These are phyloP conservation scores for Aleurites moluccanus DNA, from an alignment of 441 rosid species.

Conservation along the genomic window DNA sequence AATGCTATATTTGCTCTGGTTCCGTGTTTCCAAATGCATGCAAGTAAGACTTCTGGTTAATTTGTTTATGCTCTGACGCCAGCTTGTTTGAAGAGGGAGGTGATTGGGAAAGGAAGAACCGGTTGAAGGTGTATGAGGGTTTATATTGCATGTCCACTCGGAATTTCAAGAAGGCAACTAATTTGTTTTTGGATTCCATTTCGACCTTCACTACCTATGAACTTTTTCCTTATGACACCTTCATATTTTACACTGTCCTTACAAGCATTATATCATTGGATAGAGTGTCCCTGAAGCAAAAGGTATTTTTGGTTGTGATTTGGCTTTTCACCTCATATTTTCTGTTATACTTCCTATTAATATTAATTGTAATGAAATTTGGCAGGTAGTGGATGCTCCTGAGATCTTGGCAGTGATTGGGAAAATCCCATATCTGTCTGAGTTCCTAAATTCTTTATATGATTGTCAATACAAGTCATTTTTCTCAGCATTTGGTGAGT, in stretches of 20 bases:
- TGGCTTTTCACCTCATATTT: slow-evolving; percentile 7
- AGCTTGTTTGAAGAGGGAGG: slow-evolving; percentile 99
- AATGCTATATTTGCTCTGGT: slow-evolving; percentile 9
- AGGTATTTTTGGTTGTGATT: slow-evolving; percentile 46
- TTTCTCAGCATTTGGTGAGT: slow-evolving; percentile 92
- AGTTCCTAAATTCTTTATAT: slow-evolving; percentile 85
- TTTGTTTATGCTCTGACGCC: slow-evolving; percentile 21
- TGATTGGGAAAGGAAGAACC: slow-evolving; percentile 99
- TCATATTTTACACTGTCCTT: slow-evolving; percentile 93
- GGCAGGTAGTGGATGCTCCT: slow-evolving; percentile 98
- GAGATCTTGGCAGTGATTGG: slow-evolving; percentile 99
- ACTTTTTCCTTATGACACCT: slow-evolving; percentile 90
- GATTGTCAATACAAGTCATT: slow-evolving; percentile 92
- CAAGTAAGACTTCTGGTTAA: slow-evolving; percentile 11
- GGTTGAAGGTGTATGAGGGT: slow-evolving; percentile 97
- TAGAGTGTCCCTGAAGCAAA: slow-evolving; percentile 94
- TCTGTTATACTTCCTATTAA: neutral
- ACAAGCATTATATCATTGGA: slow-evolving; percentile 95
- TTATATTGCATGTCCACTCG: slow-evolving; percentile 90
- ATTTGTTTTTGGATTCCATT: slow-evolving; percentile 88
- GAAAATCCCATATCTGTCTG: slow-evolving; percentile 82
- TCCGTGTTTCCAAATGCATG: slow-evolving; percentile 3
- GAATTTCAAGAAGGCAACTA: slow-evolving; percentile 86
- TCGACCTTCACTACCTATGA: slow-evolving; percentile 99
- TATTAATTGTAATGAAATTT: slow-evolving; percentile 23